These are phyloP conservation scores for Pestalotiopsis sp. DNA, from an alignment of 2,329 filamentous ascomycete genomes.

Conservation along the genomic window DNA sequence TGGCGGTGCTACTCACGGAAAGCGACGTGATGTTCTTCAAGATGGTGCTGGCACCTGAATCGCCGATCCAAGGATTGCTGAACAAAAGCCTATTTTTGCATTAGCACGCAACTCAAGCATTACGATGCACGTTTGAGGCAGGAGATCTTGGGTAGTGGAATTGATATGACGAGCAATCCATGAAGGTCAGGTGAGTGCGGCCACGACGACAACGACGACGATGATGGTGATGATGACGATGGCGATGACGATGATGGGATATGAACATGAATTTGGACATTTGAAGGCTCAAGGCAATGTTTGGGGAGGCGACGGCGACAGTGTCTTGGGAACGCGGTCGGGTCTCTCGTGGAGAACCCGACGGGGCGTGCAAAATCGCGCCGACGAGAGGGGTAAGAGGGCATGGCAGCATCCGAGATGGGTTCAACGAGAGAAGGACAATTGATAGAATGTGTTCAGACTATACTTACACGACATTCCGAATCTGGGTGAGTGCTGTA, in stretches of 20 bases:
- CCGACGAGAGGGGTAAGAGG: too few relatives aligned
- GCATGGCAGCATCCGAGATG: conserved; percentile 5
- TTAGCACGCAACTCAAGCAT: conserved; percentile 21
- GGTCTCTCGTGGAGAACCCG: too few relatives aligned
- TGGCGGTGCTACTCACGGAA: conserved; percentile 45
- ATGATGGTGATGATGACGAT: too few relatives aligned
- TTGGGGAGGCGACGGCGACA: too few relatives aligned
- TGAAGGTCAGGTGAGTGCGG: too few relatives aligned
- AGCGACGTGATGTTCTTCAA: conserved; percentile 60
- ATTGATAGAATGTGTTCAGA: conserved; percentile 2
- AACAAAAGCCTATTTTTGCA: conserved; percentile 53
- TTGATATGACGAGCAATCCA: too few relatives aligned
- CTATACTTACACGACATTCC: conserved; percentile 36
- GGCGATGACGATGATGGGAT: too few relatives aligned
- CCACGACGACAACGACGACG: too few relatives aligned
- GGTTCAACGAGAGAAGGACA: conserved; percentile 14
- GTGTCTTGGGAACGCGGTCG: too few relatives aligned
- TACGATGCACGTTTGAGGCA: not conserved
- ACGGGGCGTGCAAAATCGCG: too few relatives aligned
- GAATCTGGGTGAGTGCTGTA: conserved; percentile 37
- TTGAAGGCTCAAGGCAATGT: too few relatives aligned
- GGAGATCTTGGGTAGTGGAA: not conserved
- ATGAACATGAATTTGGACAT: too few relatives aligned
- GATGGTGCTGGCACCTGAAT: conserved; percentile 54
- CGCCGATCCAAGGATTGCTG: conserved; percentile 60